Evolutionary conservation across 331 rosid genomes (phyloP).

Genomic region (Quercus lobata): DNA sequence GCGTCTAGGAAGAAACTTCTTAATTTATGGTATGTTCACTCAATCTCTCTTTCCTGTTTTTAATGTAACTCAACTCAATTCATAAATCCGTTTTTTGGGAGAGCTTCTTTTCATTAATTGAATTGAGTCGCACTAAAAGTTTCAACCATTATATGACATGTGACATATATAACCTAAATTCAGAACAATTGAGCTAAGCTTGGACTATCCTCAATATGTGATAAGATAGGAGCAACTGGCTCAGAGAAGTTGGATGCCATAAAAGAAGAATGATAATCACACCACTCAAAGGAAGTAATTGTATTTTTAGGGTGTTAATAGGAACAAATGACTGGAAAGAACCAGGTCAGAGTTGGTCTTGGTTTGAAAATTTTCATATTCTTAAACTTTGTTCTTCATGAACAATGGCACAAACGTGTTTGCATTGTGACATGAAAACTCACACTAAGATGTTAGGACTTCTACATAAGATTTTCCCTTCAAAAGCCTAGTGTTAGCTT

Average conservation of each 20-base stretch:
- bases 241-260: constrained; percentile 2
- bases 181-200: neutral
- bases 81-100: neutral
- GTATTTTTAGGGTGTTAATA: neutral
- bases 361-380: neutral
- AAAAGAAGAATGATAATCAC: neutral
- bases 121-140: too few relatives aligned
- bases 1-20: constrained; percentile 77
- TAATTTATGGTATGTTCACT: constrained; percentile 61
- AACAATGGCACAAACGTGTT: neutral
- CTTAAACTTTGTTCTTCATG: neutral
- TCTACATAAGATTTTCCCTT: neutral
- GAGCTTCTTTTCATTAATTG: too few relatives aligned
- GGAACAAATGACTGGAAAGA: neutral
- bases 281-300: neutral
- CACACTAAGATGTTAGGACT: neutral
- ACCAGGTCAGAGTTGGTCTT: neutral
- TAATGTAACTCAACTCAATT: neutral
- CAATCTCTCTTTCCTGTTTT: neutral
- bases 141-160: too few relatives aligned
- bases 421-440: neutral
- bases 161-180: neutral
- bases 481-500: neutral
- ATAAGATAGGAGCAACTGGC: neutral
- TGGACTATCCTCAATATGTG: neutral